A percentile compares a stretch with the other conserved stretches of the same genome.
Evolutionary conservation across 345 rosid species (phyloP).

Genomic region (Bretschneidera sinensis): DNA sequence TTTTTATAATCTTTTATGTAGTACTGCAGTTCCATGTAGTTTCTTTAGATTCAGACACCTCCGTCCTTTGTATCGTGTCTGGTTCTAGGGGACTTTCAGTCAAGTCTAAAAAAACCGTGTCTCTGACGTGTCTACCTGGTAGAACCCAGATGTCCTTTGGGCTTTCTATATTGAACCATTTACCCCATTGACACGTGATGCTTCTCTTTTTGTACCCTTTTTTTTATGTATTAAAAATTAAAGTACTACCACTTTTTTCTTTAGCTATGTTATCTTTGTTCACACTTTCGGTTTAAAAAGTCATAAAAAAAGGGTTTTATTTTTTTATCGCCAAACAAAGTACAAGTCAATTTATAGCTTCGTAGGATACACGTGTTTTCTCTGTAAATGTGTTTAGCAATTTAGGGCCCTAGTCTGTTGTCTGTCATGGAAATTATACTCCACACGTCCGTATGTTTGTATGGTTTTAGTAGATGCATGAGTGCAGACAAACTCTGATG

Average conservation of each 20-base stretch:
- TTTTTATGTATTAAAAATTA: neutral
- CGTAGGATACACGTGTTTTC: conserved; percentile 16
- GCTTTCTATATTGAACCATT: neutral
- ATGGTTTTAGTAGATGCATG: neutral
- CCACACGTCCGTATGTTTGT: no score
- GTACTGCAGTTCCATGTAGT: no score
- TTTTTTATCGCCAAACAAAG: neutral
- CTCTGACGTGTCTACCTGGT: conserved; percentile 13
- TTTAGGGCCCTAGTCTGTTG: neutral
- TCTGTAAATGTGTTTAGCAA: neutral
- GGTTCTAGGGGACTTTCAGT: neutral
- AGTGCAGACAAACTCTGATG: neutral
- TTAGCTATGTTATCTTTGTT: neutral
- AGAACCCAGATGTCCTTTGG: neutral
- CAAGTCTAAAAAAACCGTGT: neutral
- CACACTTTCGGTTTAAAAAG: conserved; percentile 16
- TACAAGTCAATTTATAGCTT: conserved; percentile 9
- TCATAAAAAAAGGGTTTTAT: conserved; percentile 3
- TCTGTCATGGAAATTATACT: no score
- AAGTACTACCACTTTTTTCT: no score
- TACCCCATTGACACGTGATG: conserved; percentile 2
- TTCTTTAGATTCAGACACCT: conserved; percentile 5
- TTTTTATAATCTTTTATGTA: no score
- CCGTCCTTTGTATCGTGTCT: neutral
- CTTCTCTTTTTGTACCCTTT: conserved; percentile 1